Percentiles rank a stretch among this genome's conserved stretches.
phyloP scores from a whole-genome alignment of 192 early-diverging fungal genomes.

The Allomyces arbusculus region DNA sequence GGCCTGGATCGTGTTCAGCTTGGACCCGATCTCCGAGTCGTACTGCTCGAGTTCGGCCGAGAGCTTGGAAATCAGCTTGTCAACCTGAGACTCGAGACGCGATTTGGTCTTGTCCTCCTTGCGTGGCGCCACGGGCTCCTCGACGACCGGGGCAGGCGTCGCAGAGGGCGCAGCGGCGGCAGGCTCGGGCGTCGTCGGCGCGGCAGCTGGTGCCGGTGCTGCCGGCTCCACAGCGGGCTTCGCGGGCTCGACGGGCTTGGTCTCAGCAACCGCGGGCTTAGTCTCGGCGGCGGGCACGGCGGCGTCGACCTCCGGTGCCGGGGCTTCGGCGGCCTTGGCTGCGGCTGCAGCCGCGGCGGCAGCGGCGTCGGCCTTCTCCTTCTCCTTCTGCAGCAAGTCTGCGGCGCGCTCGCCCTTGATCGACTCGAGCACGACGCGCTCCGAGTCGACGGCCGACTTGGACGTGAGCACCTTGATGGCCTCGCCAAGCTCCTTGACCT shows the following conservation, averaged over 20 bases:
- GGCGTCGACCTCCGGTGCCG: not conserved
- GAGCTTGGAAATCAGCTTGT: conserved; percentile 59
- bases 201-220: not conserved
- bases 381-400: conserved; percentile 7
- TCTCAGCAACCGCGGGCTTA: not conserved
- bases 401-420: conserved; percentile 32
- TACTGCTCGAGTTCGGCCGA: conserved; percentile 46
- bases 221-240: not conserved
- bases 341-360: not conserved
- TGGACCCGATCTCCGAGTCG: conserved; percentile 39
- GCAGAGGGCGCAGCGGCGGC: not conserved
- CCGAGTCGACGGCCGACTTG: conserved; percentile 33
- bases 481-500: conserved; percentile 31
- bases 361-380: not conserved
- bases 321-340: not conserved
- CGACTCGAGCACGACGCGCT: conserved; percentile 38
- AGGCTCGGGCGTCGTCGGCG: not conserved
- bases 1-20: conserved; percentile 41
- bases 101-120: conserved; percentile 30
- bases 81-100: conserved; percentile 40
- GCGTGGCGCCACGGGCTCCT: conserved; percentile 23
- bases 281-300: not conserved
- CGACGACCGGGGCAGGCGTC: not conserved
- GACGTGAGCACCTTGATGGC: conserved; percentile 31
- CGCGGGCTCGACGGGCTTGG: not conserved